Evolutionary conservation across 768 basidiomycete genomes (phyloP), one percentile per base, ranked within the genome.

Genomic region (Rhodocollybia butyracea): DNA sequence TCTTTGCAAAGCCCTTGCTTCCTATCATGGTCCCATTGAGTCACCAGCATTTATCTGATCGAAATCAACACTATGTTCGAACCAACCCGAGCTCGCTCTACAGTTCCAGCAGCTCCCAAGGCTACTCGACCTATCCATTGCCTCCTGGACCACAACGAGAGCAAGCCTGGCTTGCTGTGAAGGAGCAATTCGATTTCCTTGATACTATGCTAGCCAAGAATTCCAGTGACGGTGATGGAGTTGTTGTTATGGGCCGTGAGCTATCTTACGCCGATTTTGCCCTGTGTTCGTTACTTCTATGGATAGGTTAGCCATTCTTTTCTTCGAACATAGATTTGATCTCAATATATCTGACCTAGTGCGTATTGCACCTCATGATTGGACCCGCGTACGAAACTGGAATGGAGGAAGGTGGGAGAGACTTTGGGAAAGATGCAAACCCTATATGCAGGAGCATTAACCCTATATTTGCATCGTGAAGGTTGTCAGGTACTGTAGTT

Each of bases 11-110:
- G 62, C 86, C 86, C 0, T 75, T 90, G 13, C 73, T 88, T 17
- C 80, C 81, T 2, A 84, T 90, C 62, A 82, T 89, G 78, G 72
- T 89, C 0, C 88, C 88, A 1, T 66, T 87, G 41, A 84, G 80
- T 54, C 83, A 88, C 58, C 80, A 82, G 38, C 77, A 80, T 3
- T 71, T 89, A 4, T 81, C 83, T 1, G 73, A 77, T 55, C 78
- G 76, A 45, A 79, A 76, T 39, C 83, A 83, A 61, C 67, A 71
- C 5, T 78, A 85, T 60, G 80, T 85, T 66, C 68, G 42, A 26
- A 34, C 17, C 13, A 5, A 32, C n/a, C 50, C 53, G 27, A 46
- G 42, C 11, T 50, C 48, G 12, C 34, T 43, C 7, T 54, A n/a
- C 26, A 32, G 8, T 8, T 43, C 38, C 8, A 42, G 36, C 24